Evolutionary conservation across 164 flowering plant genomes (phyloP).

Genomic region (Aristolochia contorta): DNA sequence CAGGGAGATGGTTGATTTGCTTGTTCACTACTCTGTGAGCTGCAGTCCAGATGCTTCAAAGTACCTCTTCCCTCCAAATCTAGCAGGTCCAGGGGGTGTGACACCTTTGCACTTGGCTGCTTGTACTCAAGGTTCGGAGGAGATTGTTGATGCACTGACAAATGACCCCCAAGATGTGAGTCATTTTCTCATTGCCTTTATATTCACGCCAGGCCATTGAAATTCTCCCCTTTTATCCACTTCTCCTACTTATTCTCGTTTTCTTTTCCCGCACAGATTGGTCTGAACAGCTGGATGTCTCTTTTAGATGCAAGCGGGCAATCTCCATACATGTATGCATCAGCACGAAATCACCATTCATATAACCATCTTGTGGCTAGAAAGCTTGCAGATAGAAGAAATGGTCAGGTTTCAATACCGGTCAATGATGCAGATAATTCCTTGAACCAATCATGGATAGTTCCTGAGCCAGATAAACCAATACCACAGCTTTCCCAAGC

Average conservation of each 20-base stretch:
- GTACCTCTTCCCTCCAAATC: conserved; percentile 59
- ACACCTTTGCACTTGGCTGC: conserved; percentile 93
- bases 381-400: conserved; percentile 49
- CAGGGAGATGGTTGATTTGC: conserved; percentile 59
- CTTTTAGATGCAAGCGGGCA: conserved; percentile 57
- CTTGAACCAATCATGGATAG: conserved; percentile 17
- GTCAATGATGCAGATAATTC: conserved; percentile 26
- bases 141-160: conserved; percentile 62
- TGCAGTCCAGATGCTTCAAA: conserved; percentile 17
- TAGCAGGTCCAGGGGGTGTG: conserved; percentile 65
- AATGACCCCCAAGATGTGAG: conserved; percentile 74
- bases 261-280: conserved; percentile 32
- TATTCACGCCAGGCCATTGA: not conserved
- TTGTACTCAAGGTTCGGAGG: conserved; percentile 45
- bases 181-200: not conserved
- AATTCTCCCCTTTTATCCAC: not conserved
- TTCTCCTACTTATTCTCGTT: too few relatives aligned
- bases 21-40: conserved; percentile 42
- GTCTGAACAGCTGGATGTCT: conserved; percentile 64
- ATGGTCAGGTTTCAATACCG: conserved; percentile 50
- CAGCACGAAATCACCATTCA: conserved; percentile 48
- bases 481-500: conserved; percentile 8
- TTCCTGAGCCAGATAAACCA: conserved; percentile 9
- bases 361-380: conserved; percentile 62
- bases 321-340: conserved; percentile 68